A percentile compares a stretch with the other conserved stretches of the same genome.
phyloP scores from a whole-genome alignment of 768 basidiomycete genomes.

The Xerocomus potaroensis region DNA sequence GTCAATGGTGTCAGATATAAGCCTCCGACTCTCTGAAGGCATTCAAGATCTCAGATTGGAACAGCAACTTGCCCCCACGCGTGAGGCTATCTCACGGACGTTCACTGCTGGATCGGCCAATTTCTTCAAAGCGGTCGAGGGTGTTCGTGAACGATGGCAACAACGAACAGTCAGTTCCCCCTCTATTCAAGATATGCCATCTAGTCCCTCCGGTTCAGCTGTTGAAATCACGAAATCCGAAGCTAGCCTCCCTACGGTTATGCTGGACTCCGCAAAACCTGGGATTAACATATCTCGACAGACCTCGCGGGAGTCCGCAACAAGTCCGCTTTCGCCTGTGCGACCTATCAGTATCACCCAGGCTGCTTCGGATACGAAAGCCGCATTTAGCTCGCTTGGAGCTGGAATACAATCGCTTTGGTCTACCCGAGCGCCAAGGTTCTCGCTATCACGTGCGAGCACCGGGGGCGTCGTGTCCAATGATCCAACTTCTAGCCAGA shows the following conservation, averaged over 20 bases:
- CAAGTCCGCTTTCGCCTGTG: constrained; percentile 5
- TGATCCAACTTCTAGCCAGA: constrained; percentile 19
- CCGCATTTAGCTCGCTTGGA: constrained; percentile 38
- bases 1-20: constrained; percentile 85
- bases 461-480: constrained; percentile 21
- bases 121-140: constrained; percentile 88
- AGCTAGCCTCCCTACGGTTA: constrained; percentile 10
- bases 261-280: constrained; percentile 13
- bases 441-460: constrained; percentile 34
- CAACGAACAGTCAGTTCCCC: constrained; percentile 33
- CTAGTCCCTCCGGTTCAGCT: constrained; percentile 18
- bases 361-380: constrained; percentile 32
- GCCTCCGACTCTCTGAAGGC: constrained; percentile 87
- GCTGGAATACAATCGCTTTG: constrained; percentile 48
- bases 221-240: constrained; percentile 32
- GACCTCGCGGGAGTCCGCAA: constrained; percentile 26
- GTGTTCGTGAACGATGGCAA: constrained; percentile 74
- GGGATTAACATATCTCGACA: constrained; percentile 14
- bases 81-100: constrained; percentile 82
- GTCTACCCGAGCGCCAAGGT: constrained; percentile 36
- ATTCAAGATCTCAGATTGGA: constrained; percentile 92
- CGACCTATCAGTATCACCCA: constrained; percentile 29
- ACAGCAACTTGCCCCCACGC: constrained; percentile 88
- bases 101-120: constrained; percentile 68
- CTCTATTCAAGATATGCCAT: constrained; percentile 21